Base-by-base conservation (phyloP, 179 eudicot species). In the Heliamphora pulchella region DNA sequence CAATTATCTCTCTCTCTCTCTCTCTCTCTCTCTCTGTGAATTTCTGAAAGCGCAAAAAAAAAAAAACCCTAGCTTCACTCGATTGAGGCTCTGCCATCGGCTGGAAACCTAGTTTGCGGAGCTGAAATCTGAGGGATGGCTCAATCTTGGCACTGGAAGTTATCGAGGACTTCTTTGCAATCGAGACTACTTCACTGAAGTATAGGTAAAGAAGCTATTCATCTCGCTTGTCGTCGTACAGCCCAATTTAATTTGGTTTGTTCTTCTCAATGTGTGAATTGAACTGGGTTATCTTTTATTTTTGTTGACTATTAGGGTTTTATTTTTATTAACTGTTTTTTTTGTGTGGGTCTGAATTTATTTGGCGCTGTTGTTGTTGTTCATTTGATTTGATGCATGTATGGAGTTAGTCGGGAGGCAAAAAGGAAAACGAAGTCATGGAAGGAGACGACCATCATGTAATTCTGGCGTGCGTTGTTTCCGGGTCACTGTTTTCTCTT, bases 401-500 rank as follows among this genome's bases (percentile, higher is more conserved):
- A 44, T 82, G 81, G 31, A 73, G 78, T 83, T n/a, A 83, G 84
- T 66, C 75, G 79, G 77, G 75, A 81, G 83, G 82, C 71, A 74
- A 78, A 72, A 59, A 79, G 81, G 82, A 17, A 11, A 68, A 79
- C 75, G 55, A 74, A 82, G 81, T 68, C 78, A 91, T 91, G 94
- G 89, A 77, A 77, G 89, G 84, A 71, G 84, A 88, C 55, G 86
- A 87, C 80, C 88, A 78, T 73, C 78, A 71, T 78, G 58, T 91
- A 82, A 80, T 92, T 69, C 76, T 92, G 90, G 94, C 93, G 54
- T 94, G 96, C 76, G 85, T 86, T 0, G 79, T 91, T 61, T 89
- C 89, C 2, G 94, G 88, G 54, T 59, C 90, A 80, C 92, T 96
- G 80, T 94, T 96, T 84, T 83, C 93, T 80, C 55, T 91, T 55